phyloP scores from a whole-genome alignment of 352 stramenopile species.

The Pythium monospermum region DNA sequence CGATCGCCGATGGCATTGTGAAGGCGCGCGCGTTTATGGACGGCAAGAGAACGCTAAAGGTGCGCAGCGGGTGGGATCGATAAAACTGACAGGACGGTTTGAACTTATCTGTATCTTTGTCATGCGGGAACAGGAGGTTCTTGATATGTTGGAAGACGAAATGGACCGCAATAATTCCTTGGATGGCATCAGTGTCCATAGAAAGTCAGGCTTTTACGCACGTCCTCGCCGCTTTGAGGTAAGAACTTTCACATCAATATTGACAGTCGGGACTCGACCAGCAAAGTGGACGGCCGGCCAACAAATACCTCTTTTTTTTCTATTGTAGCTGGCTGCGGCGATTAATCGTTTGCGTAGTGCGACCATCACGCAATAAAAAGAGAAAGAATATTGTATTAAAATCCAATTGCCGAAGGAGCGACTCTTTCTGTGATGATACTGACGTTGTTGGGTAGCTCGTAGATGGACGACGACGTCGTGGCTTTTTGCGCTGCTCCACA shows the following conservation, averaged over 20 bases:
- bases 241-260: too few relatives aligned
- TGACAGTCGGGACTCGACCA: too few relatives aligned
- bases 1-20: constrained; percentile 69
- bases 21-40: constrained; percentile 56
- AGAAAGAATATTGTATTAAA: not conserved
- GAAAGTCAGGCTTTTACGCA: constrained; percentile 70
- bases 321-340: constrained; percentile 72
- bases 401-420: too few relatives aligned
- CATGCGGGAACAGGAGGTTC: constrained; percentile 64
- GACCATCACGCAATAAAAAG: constrained; percentile 55
- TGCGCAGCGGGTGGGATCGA: constrained; percentile 23
- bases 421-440: constrained; percentile 3
- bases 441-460: constrained; percentile 7
- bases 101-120: constrained; percentile 1
- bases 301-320: too few relatives aligned
- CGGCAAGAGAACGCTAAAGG: constrained; percentile 44
- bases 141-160: constrained; percentile 59
- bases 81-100: not conserved
- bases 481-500: not conserved
- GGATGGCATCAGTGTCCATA: constrained; percentile 46
- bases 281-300: too few relatives aligned
- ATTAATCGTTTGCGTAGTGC: constrained; percentile 83
- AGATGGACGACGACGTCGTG: not conserved
- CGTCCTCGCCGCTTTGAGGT: constrained; percentile 82
- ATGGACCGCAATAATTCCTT: constrained; percentile 61